These are phyloP conservation scores for Linderniella brevidens DNA, from an alignment of 257 asterid genomes.

Conservation along the genomic window DNA sequence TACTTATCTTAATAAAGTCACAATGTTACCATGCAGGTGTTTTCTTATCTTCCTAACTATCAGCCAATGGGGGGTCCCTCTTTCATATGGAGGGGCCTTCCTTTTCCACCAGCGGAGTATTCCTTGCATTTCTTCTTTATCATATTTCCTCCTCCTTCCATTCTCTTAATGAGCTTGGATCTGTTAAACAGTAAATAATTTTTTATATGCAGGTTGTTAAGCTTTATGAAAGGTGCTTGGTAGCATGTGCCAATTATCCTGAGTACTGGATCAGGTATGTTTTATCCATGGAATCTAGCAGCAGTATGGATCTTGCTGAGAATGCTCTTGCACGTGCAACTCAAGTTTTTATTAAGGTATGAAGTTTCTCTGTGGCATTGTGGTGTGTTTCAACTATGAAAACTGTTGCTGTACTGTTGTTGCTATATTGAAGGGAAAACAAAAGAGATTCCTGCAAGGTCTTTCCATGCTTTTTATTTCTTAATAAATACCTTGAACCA, in stretches of 20 bases:
- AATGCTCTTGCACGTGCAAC: constrained; percentile 97
- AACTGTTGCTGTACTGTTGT: no score
- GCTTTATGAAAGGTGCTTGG: constrained; percentile 87
- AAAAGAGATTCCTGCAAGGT: no score
- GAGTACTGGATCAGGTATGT: constrained; percentile 89
- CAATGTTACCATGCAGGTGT: constrained; percentile 99
- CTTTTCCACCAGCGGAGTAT: constrained; percentile 79
- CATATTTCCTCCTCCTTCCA: constrained; percentile 15
- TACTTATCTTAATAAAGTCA: constrained; percentile 57
- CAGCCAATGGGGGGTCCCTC: constrained; percentile 89
- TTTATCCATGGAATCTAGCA: constrained; percentile 77
- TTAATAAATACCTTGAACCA: no score
- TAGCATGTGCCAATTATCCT: constrained; percentile 97
- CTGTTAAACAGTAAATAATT: constrained; percentile 13
- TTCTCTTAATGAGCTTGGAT: constrained; percentile 8
- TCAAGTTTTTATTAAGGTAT: constrained; percentile 87
- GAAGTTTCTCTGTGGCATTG: not conserved
- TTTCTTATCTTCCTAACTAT: constrained; percentile 96
- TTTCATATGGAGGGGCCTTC: constrained; percentile 76
- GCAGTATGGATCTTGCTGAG: constrained; percentile 90
- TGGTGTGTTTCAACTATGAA: no score
- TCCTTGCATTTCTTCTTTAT: constrained; percentile 53
- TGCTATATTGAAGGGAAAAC: no score
- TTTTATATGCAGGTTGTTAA: constrained; percentile 65
- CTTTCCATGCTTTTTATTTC: no score